phyloP scores from a whole-genome alignment of 1,284 basidiomycete genomes.

The Uromyces viciae-fabae region DNA sequence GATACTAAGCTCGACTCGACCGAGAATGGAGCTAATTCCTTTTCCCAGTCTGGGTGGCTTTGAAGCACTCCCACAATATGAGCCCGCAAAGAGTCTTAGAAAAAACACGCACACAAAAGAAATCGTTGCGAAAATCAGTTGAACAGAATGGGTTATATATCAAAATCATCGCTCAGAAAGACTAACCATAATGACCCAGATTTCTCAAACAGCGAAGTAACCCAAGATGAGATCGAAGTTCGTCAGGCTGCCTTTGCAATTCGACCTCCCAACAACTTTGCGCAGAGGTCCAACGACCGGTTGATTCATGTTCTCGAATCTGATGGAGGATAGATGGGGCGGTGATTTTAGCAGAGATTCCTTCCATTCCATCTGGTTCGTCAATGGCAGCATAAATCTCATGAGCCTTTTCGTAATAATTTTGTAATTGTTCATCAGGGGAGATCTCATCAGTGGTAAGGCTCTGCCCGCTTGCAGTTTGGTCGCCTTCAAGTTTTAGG shows the following conservation, averaged over 20 bases:
- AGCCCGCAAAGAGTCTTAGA: conserved; percentile 82
- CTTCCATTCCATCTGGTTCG: conserved; percentile 99
- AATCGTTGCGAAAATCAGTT: background rate
- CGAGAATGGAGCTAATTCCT: conserved; percentile 73
- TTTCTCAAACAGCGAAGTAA: conserved; percentile 86
- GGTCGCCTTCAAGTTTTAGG: conserved; percentile 54
- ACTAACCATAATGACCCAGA: conserved; percentile 89
- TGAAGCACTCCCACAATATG: conserved; percentile 84
- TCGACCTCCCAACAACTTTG: conserved; percentile 99
- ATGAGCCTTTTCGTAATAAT: conserved; percentile 85
- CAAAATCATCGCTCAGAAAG: conserved; percentile 18
- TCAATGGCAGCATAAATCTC: conserved; percentile 94
- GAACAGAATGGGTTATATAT: background rate
- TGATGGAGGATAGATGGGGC: conserved; percentile 91
- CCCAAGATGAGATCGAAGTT: conserved; percentile 82
- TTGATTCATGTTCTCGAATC: conserved; percentile 96
- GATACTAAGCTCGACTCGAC: conserved; percentile 94
- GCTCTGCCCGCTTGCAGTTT: conserved; percentile 48
- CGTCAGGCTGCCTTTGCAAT: conserved; percentile 82
- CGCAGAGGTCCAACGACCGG: conserved; percentile 93
- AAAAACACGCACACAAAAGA: background rate
- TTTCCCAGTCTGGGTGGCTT: conserved; percentile 79
- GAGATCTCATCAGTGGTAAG: conserved; percentile 54
- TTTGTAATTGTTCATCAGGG: conserved; percentile 62
- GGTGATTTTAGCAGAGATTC: conserved; percentile 82